Evolutionary conservation across 2,329 filamentous ascomycete genomes (phyloP), one percentile per base, ranked within the genome.

Genomic region (Dactylellina leptospora): DNA sequence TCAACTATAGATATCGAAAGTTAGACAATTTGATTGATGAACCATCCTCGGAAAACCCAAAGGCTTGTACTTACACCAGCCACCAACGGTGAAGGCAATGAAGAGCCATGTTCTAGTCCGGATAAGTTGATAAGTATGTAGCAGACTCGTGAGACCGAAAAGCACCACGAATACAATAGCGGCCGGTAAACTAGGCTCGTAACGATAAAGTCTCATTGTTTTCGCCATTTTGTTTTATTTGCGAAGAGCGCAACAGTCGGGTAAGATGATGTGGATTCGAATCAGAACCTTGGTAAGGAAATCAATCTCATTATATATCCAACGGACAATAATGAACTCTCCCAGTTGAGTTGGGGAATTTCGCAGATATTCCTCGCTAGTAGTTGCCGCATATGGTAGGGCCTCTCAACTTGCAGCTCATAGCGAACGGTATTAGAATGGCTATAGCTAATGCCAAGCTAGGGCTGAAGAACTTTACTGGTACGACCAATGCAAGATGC

Each of bases 41-140:
- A 11, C 18, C 6, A 44, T 75, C n/a, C 2, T 76, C 18, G 54
- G 20, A 0, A 73, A 56, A 0, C 75, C 60, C 4, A 68, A 73
- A 2, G 3, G 71, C n/a, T n/a, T n/a, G n/a, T 73, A 80, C 83
- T 70, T 80, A 84, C 84, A 81, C 2, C 80, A 28, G 0, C 81
- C 82, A 0, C 83, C 83, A 1, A 83, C 72, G 13, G 82, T 74
- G 58, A 85, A 81, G 0, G 81, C 78, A 0, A 81, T 77, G 64
- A 83, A 83, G 74, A 83, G 85, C 80, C 82, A 84, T 10, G 81
- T 81, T 30, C 80, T 78, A 1, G 80, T 80, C 20, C 78, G 81
- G 13, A 80, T 74, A 44, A 84, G 78, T 23, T 81, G 80, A 68
- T 77, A 82, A 0, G 74, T 73, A 69, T 85, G 84, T 0, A 76